Conservation (phyloP, 257 asterid genomes). For the Asclepias syriaca region DNA sequence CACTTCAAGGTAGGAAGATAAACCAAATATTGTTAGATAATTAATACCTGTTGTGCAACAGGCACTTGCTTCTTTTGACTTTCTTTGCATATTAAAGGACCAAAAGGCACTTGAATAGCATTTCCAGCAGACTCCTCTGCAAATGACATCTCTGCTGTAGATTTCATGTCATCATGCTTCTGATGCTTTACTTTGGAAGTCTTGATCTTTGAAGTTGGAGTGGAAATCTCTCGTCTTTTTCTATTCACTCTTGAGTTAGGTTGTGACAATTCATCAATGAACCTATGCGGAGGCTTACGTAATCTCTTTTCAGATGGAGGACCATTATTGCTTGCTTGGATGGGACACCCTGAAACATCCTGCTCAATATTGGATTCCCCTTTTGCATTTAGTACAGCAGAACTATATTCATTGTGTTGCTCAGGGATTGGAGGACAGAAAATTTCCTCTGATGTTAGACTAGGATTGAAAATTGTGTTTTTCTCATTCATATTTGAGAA, state of each 20-base stretch:
- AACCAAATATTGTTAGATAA: not conserved
- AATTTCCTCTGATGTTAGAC: slow-evolving; percentile 24
- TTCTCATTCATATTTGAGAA: slow-evolving; percentile 43
- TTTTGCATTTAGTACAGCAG: slow-evolving; percentile 21
- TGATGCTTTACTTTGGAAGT: slow-evolving; percentile 34
- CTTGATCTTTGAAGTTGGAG: slow-evolving; percentile 40
- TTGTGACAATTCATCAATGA: slow-evolving; percentile 70
- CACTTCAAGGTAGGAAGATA: not conserved
- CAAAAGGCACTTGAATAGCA: slow-evolving; percentile 98
- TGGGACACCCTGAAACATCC: slow-evolving; percentile 22
- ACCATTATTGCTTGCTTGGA: slow-evolving; percentile 24
- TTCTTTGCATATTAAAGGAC: slow-evolving; percentile 53
- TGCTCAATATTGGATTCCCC: slow-evolving; percentile 19
- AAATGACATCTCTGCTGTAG: slow-evolving; percentile 34
- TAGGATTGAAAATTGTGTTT: slow-evolving; percentile 29
- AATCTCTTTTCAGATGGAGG: slow-evolving; percentile 54
- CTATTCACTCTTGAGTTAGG: slow-evolving; percentile 32
- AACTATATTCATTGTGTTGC: slow-evolving; percentile 27
- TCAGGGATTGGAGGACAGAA: slow-evolving; percentile 28
- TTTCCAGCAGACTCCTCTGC: slow-evolving; percentile 51
- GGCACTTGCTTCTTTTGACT: slow-evolving; percentile 23
- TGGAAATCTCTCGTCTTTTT: slow-evolving; percentile 42
- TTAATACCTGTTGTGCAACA: slow-evolving; percentile 16
- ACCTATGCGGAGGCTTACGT: slow-evolving; percentile 91
- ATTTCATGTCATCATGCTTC: slow-evolving; percentile 40